phyloP scores from a whole-genome alignment of 345 rosid species.

The Trapa bicornis region DNA sequence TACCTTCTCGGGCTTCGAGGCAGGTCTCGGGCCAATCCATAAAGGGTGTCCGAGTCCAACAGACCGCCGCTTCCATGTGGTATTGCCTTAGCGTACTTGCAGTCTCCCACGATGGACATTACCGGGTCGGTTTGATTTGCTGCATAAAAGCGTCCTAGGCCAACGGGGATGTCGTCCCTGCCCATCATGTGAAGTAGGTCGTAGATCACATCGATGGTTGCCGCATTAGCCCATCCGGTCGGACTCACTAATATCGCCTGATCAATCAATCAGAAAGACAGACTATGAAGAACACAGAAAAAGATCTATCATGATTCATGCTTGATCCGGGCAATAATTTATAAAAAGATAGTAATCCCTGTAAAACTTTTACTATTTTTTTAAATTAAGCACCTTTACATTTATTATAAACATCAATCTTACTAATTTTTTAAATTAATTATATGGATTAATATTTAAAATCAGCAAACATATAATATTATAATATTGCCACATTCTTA shows the following conservation, averaged over 20 bases:
- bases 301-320: too few species aligned
- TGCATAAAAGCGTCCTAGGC: constrained; percentile 59
- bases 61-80: constrained; percentile 84
- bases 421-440: too few species aligned
- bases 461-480: too few species aligned
- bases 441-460: too few species aligned
- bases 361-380: too few species aligned
- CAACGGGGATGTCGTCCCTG: constrained; percentile 82
- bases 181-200: constrained; percentile 98
- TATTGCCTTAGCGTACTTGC: constrained; percentile 58
- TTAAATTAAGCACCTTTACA: too few species aligned
- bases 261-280: neutral
- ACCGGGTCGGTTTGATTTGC: constrained; percentile 51
- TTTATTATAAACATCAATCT: too few species aligned
- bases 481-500: neutral
- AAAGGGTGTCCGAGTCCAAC: constrained; percentile 80
- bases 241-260: constrained; percentile 84
- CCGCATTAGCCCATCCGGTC: constrained; percentile 92
- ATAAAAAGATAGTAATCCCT: too few species aligned
- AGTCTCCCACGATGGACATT: constrained; percentile 49
- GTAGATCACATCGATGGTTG: constrained; percentile 69
- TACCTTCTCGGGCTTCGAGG: constrained; percentile 88
- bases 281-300: too few species aligned
- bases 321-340: too few species aligned
- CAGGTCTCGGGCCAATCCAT: constrained; percentile 66